Base-by-base conservation (phyloP, 352 stramenopile species). In the Thalassiosira sp. region DNA sequence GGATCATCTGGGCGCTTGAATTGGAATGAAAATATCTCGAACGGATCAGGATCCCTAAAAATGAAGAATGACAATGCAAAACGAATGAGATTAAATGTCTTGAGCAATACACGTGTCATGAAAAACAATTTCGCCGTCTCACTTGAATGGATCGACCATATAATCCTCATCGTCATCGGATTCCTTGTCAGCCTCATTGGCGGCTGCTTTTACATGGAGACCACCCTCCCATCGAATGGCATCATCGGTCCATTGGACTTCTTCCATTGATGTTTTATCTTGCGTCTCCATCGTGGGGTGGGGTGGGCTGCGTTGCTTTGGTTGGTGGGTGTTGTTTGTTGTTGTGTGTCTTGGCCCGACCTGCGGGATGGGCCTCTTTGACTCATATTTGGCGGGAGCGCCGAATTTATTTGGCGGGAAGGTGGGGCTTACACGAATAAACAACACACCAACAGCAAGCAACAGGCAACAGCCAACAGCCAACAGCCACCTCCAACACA, bases 171-270 rank as follows among this genome's bases (percentile, higher is more conserved):
- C 76, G 15, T 81, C 73, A 45, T 33, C 2, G 78, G 64, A 24
- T 84, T 11, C 73, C 3, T 81, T 61, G 10, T 84, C 71, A 22
- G n/a, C 24, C 7, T 58, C 25, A 15, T 54, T 37, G 16, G 37
- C 33, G 2, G 51, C 25, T 37, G 57, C 45, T 18, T 57, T 61
- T 13, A 71, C 33, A 13, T 35, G 45, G 40, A 75, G 15, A 5
- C 79, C 68, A 53, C 81, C 75, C 16, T 70, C 54, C 84, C 84
- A 90, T 72, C 81, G 62, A 22, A 88, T 87, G 15, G 40, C 42
- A 54, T 82, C 76, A 51, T 90, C 84, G 24, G 75, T 90, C 84
- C 84, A 90, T 54, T 68, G 27, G 5, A 71, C 73, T 72, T 89
- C 82, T 66, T 63, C 53, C n/a, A 69, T 60, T 18, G 25, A 35